These are phyloP conservation scores for Mallotus japonicus DNA, from an alignment of 441 rosid species.

Conservation along the genomic window DNA sequence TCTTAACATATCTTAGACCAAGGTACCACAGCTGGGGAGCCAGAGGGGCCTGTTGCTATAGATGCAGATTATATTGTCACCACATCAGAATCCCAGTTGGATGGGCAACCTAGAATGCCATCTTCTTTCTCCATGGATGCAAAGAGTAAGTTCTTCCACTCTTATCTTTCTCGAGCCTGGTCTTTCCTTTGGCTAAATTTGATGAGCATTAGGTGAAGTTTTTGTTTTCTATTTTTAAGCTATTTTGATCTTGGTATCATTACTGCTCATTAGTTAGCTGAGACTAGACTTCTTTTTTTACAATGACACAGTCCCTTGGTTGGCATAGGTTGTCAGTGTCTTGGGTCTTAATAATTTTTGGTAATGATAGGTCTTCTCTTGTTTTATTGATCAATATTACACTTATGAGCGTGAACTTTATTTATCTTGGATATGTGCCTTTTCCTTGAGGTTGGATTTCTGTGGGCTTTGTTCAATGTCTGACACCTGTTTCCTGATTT, in stretches of 20 bases:
- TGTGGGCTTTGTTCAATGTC: constrained; percentile 3
- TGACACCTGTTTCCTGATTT: background rate
- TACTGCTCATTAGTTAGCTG: background rate
- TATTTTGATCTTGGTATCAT: background rate
- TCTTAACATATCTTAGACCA: constrained; percentile 50
- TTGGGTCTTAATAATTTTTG: background rate
- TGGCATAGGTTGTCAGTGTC: background rate
- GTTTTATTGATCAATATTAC: background rate
- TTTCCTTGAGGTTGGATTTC: background rate
- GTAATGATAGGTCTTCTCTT: background rate
- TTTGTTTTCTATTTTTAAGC: background rate
- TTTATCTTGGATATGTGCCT: background rate
- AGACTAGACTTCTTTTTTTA: background rate
- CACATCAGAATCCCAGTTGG: constrained; percentile 26
- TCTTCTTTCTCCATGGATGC: constrained; percentile 35
- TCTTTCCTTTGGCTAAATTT: background rate
- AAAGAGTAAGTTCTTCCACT: constrained; percentile 39
- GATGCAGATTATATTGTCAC: constrained; percentile 32
- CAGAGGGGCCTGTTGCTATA: constrained; percentile 32
- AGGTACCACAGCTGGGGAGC: constrained; percentile 33
- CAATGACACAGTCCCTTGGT: background rate
- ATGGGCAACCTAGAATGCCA: constrained; percentile 26
- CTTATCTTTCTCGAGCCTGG: background rate
- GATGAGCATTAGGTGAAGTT: too few relatives aligned
- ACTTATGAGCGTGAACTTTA: background rate